These are phyloP conservation scores for Peribolospora baueri DNA, from an alignment of 768 basidiomycete species.

Conservation along the genomic window DNA sequence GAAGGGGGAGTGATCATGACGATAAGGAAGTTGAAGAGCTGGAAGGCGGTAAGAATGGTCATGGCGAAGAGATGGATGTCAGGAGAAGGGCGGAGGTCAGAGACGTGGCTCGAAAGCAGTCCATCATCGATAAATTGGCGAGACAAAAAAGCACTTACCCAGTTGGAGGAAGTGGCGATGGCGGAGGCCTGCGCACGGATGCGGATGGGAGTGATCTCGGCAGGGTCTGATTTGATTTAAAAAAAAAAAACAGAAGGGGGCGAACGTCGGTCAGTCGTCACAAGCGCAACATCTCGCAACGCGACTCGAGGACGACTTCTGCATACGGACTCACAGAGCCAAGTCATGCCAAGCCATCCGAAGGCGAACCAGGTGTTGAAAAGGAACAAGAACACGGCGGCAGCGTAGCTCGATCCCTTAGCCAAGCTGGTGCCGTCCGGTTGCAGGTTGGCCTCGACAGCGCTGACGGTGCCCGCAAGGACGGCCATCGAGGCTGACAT, in stretches of 20 bases:
- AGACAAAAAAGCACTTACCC: conserved; percentile 2
- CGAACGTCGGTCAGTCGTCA: too few species aligned
- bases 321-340: conserved; percentile 6
- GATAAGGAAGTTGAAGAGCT: conserved; percentile 1
- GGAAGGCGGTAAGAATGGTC: not conserved
- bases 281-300: too few species aligned
- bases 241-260: too few species aligned
- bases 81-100: not conserved
- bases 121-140: too few species aligned
- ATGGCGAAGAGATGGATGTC: conserved; percentile 9
- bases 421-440: too few species aligned
- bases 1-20: conserved; percentile 1
- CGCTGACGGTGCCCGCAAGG: conserved; percentile 33
- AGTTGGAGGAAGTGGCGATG: conserved; percentile 31
- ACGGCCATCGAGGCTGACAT: conserved; percentile 32
- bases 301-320: too few species aligned
- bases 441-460: not conserved
- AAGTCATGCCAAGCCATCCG: conserved; percentile 16
- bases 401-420: too few species aligned
- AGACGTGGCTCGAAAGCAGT: not conserved
- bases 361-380: conserved; percentile 10
- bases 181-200: conserved; percentile 43
- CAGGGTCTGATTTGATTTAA: conserved; percentile 23
- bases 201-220: conserved; percentile 39
- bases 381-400: not conserved